Evolutionary conservation across 2,329 filamentous ascomycete species (phyloP), one percentile per base, ranked within the genome.

Genomic region (Aspergillus neotritici): DNA sequence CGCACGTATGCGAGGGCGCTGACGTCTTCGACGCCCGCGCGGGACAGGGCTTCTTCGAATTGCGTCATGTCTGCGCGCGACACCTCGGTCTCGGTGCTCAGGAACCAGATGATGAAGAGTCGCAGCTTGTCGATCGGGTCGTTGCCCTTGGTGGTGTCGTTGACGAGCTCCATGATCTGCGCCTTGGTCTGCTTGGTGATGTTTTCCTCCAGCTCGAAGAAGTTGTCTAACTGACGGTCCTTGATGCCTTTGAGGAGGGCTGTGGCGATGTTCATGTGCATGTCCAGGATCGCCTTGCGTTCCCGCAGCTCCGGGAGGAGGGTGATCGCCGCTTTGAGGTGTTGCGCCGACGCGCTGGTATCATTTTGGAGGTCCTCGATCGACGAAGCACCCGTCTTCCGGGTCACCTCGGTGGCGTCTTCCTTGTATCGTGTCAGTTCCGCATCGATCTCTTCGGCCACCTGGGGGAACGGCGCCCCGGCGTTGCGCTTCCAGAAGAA

Each of bases 231-330:
- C 65, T 97, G 90, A 12, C 93, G 83, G 55, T 94, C 87, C 63
- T 97, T 96, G 66, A 97, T 95, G 1, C 89, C 90, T 56, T 83
- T 80, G 44, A 84, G 67, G 8, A 85, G 64, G 1, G 87, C 87
- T 1, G 90, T 91, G 3, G 94, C 76, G 46, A 97, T 95, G 63
- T 94, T 96, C 93, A 98, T 98, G 65, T 98, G 93, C 86, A 96
- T 97, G 62, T 96, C 93, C 4, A 98, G 78, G 14, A 84, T 79
- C n/a, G 84, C 83, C 64, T 98, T 98, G 46, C 93, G 83, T 66
- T 97, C 93, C 50, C 89, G 78, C 53, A 98, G 75, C 65, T 97
- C 91, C 0, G 93, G 94, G 11, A 98, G 74, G 15, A 95, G 73
- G 0, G 91, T 94, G 56, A 98, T 95, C 10, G 91, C 94, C 3